Percentiles rank a stretch among this genome's conserved stretches.
Evolutionary conservation across 306 rosid genomes (phyloP).

Genomic region (Malus sieversii): DNA sequence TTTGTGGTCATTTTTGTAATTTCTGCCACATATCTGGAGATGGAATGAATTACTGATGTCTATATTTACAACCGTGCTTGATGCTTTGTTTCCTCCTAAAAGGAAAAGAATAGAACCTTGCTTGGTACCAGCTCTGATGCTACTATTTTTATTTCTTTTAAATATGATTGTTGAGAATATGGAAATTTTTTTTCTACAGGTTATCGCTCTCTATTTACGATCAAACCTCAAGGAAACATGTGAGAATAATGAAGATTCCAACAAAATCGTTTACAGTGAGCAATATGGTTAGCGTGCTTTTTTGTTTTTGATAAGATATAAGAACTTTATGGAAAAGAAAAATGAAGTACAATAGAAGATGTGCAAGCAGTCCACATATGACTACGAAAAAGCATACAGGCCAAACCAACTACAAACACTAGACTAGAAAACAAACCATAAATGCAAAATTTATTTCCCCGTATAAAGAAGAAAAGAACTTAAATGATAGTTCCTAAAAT

Average conservation of each 20-base stretch:
- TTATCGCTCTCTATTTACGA: slow-evolving; percentile 72
- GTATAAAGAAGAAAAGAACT: background rate
- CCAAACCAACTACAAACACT: background rate
- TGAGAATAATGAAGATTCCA: slow-evolving; percentile 28
- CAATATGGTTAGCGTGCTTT: slow-evolving; percentile 45
- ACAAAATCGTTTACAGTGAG: slow-evolving; percentile 24
- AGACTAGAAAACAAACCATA: background rate
- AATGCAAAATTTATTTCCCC: background rate
- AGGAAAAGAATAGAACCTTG: background rate
- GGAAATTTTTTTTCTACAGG: slow-evolving; percentile 33
- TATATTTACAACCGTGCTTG: background rate
- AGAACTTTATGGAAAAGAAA: background rate
- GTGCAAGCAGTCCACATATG: background rate
- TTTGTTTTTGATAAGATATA: background rate
- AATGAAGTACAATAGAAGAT: background rate
- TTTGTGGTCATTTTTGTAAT: background rate
- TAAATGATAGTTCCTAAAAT: background rate
- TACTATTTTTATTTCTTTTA: background rate
- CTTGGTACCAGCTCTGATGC: background rate
- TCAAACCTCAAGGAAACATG: slow-evolving; percentile 62
- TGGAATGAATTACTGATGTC: background rate
- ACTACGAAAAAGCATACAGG: background rate
- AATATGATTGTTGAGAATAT: slow-evolving; percentile 4
- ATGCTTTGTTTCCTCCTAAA: background rate
- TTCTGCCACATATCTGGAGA: background rate